A percentile compares a stretch with the other conserved stretches of the same genome.
phyloP scores from a whole-genome alignment of 768 basidiomycete genomes.

The Boletus barrowsii region DNA sequence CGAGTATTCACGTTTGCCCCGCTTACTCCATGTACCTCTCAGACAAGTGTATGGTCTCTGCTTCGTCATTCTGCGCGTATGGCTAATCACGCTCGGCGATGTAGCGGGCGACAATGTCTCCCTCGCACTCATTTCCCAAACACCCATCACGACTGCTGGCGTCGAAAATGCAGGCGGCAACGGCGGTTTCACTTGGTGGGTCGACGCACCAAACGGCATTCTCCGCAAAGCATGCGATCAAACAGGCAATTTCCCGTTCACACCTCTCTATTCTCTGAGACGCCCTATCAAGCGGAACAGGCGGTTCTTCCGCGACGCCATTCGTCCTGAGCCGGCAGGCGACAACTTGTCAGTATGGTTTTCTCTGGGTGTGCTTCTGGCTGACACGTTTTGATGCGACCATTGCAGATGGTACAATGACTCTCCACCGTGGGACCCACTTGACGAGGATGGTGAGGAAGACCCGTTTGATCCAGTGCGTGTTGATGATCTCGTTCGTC shows the following conservation, averaged over 20 bases:
- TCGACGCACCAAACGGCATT: slow-evolving; percentile 12
- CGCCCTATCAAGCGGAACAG: slow-evolving; percentile 8
- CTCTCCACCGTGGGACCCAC: slow-evolving; percentile 24
- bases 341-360: slow-evolving; percentile 18
- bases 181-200: slow-evolving; percentile 16
- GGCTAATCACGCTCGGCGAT: background rate
- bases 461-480: slow-evolving; percentile 20
- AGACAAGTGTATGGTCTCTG: slow-evolving; percentile 14
- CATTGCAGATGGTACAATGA: slow-evolving; percentile 19
- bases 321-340: slow-evolving; percentile 8
- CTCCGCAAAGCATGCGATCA: slow-evolving; percentile 20
- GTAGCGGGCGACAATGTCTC: slow-evolving; percentile 21
- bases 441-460: slow-evolving; percentile 25
- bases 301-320: slow-evolving; percentile 17
- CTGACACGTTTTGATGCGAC: background rate
- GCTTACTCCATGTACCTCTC: slow-evolving; percentile 35
- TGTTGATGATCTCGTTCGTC: background rate
- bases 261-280: slow-evolving; percentile 19
- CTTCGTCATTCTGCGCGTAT: background rate
- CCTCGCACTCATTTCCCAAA: slow-evolving; percentile 19
- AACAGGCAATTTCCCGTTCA: slow-evolving; percentile 14
- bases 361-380: background rate
- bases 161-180: background rate
- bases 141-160: background rate
- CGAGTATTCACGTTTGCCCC: slow-evolving; percentile 27